Conservation (phyloP, 768 basidiomycete species). For the Trametes sanguinea region DNA sequence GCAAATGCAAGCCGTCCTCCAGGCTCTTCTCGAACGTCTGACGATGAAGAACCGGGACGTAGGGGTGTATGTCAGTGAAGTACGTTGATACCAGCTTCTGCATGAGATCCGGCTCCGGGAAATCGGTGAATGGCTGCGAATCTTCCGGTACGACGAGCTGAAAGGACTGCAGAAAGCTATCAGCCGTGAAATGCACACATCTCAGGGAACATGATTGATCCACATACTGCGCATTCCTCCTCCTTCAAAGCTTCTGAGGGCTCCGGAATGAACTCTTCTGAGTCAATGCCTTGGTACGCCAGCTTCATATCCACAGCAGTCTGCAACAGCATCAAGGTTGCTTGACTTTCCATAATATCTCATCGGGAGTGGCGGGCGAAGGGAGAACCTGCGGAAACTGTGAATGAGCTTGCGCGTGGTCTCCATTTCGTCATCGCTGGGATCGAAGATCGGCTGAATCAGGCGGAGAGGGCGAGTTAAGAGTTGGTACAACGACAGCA, state of each 20-base stretch:
- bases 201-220: no score
- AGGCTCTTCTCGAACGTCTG: conserved; percentile 44
- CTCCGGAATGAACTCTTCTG: neutral
- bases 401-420: conserved; percentile 8
- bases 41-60: conserved; percentile 45
- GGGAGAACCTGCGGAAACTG: conserved; percentile 1
- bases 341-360: conserved; percentile 29
- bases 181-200: no score
- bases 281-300: conserved; percentile 2
- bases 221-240: conserved; percentile 2
- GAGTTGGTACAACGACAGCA: neutral
- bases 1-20: conserved; percentile 38
- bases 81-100: conserved; percentile 44
- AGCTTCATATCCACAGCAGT: conserved; percentile 14
- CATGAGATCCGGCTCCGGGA: conserved; percentile 25
- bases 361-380: neutral
- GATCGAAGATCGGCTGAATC: conserved; percentile 17
- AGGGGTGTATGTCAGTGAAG: conserved; percentile 40
- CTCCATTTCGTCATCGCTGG: conserved; percentile 27
- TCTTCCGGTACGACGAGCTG: neutral
- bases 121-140: conserved; percentile 6
- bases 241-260: neutral
- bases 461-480: neutral
- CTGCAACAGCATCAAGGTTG: conserved; percentile 23
- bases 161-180: neutral